A percentile compares a stretch with the other conserved stretches of the same genome.
These are phyloP conservation scores for Leptographium radiaticola DNA, from an alignment of 2,329 filamentous ascomycete species.

Conservation along the genomic window DNA sequence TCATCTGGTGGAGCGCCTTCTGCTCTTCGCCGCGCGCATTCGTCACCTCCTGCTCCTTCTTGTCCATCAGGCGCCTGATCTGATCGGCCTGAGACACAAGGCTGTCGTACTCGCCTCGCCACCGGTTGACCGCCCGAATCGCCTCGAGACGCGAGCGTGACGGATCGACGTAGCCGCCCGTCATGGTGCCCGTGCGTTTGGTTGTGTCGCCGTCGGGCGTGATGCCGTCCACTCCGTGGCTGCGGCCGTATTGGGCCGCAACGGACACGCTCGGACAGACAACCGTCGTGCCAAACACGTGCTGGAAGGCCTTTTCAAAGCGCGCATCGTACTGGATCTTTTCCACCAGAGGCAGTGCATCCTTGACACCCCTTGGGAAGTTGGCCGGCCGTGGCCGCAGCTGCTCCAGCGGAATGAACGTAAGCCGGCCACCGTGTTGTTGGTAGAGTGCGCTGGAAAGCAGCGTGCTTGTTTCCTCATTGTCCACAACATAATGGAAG, in stretches of 20 bases:
- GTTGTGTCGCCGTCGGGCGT: constrained; percentile 90
- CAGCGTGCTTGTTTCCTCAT: constrained; percentile 71
- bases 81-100: constrained; percentile 50
- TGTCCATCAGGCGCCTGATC: constrained; percentile 58
- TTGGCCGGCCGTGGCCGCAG: constrained; percentile 59
- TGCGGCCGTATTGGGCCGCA: constrained; percentile 81
- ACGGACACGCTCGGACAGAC: constrained; percentile 83
- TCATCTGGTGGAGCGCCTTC: constrained; percentile 66
- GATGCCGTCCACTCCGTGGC: constrained; percentile 83
- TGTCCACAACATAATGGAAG: constrained; percentile 94
- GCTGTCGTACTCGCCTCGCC: constrained; percentile 60
- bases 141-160: constrained; percentile 78
- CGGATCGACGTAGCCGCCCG: constrained; percentile 84
- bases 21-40: constrained; percentile 71
- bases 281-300: constrained; percentile 91
- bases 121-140: constrained; percentile 60
- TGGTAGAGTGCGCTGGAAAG: constrained; percentile 70
- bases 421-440: constrained; percentile 72
- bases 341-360: constrained; percentile 75
- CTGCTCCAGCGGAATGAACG: constrained; percentile 86
- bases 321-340: constrained; percentile 67
- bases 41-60: constrained; percentile 80
- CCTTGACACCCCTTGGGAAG: constrained; percentile 63
- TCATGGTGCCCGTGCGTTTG: constrained; percentile 90
- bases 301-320: constrained; percentile 78